Evolutionary conservation across 1,284 basidiomycete species (phyloP), one percentile per base, ranked within the genome.

Genomic region (Sutorius eximius): DNA sequence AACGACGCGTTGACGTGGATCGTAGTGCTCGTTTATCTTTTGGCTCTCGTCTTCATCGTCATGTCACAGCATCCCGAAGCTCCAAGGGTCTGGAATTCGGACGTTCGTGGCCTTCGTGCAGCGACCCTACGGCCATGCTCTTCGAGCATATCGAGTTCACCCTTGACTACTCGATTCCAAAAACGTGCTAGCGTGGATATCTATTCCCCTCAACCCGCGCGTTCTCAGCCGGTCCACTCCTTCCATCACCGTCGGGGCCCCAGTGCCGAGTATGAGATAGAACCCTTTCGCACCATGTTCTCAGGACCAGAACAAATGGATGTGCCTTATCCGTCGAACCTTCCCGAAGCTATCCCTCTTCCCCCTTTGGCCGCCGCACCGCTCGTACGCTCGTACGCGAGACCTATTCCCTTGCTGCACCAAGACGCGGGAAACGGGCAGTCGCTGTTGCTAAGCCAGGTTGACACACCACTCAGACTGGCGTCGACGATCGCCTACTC

Each of bases 61-160:
- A 55, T 78, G 41, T 59, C 75, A 20, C 75, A 72, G 58, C 62
- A 71, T 29, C 65, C 61, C 32, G 66, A 70, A 20, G 80, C 84
- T 61, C 67, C 73, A 30, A 68, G 69, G 4, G 72, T 88, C 42
- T 89, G 86, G 85, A 65, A 72, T 37, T 72, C 76, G 34, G 72
- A 73, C 57, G 77, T 84, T 38, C 77, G 78, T 47, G 70, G 75
- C 55, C 81, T 84, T 61, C 75, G 71, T 15, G 71, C 68, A 68
- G 71, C 60, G 7, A 58, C 65, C 40, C 51, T 63, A 27, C 68
- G 64, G n/a, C 64, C 65, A 40, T 52, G 56, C 41, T 53, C 72
- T 30, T 57, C 63, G 41, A 74, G 61, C 50, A 46, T 64, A 16
- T 70, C 71, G 3, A 64, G 60, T 49, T 68, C 75, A 6, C 75